phyloP scores from a whole-genome alignment of 2,329 filamentous ascomycete species.

The Xylariaceae sp. region DNA sequence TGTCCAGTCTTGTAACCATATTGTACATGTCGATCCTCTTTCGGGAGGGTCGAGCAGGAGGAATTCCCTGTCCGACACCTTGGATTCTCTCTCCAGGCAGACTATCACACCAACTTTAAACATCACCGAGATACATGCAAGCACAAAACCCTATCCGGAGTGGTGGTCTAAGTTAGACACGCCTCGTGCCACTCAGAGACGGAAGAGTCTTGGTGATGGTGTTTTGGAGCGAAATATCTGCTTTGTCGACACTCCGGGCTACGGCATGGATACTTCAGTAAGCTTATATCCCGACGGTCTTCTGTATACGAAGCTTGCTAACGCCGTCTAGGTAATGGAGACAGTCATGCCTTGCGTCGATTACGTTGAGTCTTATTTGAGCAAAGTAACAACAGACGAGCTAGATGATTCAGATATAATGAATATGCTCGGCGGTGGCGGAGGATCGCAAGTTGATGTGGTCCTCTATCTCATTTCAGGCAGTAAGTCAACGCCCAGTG shows the following conservation, averaged over 20 bases:
- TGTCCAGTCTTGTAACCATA: constrained; percentile 81
- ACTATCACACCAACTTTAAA: constrained; percentile 32
- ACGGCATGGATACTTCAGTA: constrained; percentile 53
- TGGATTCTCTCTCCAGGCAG: constrained; percentile 10
- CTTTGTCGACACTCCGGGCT: constrained; percentile 82
- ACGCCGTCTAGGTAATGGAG: constrained; percentile 41
- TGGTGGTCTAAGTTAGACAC: constrained; percentile 86
- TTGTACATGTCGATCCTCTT: constrained; percentile 84
- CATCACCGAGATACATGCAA: constrained; percentile 71
- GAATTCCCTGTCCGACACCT: constrained; percentile 20
- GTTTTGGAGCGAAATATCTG: constrained; percentile 89
- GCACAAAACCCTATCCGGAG: constrained; percentile 77
- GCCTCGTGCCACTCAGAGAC: constrained; percentile 54
- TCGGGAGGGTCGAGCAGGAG: constrained; percentile 24
- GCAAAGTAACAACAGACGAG: constrained; percentile 60
- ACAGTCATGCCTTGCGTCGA: constrained; percentile 59
- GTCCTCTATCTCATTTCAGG: constrained; percentile 78
- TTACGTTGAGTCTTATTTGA: constrained; percentile 71
- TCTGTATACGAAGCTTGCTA: constrained; percentile 7
- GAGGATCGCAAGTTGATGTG: constrained; percentile 79
- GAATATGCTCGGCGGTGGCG: constrained; percentile 74
- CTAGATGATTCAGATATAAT: constrained; percentile 73
- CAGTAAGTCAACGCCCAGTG: constrained; percentile 48
- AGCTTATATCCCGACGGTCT: constrained; percentile 24
- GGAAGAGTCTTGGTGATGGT: constrained; percentile 71